Base-by-base conservation (phyloP, 75 land plant genomes). In the Larix kaempferi region DNA sequence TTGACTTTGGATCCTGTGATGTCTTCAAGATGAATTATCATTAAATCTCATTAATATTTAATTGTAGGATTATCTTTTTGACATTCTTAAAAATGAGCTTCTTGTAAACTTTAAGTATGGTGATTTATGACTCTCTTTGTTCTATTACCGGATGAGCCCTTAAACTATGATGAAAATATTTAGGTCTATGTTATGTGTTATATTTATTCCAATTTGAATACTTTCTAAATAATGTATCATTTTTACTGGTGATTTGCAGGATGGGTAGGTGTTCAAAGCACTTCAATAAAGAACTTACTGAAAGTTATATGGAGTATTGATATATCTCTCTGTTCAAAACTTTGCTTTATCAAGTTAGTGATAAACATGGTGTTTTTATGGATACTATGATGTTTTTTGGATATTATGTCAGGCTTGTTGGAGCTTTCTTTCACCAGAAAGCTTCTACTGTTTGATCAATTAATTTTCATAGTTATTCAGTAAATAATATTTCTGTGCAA, bases 211-310 rank as follows among this genome's bases (percentile, higher is more conserved):
- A 21, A 41, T 39, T 69, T 69, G 72, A 69, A 35, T 69, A 69
- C n/a, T 8, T 6, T 69, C 72, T 69, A 69, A 69, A 37, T 33
- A 41, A 69, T 7, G 23, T 21, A 41, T 41, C 12, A 21, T 69
- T 69, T 69, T 44, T 41, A 22, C 72, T 69, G 72, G 52, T 69
- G 72, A 69, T 69, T 22, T 69, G 19, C 72, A 69, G 72, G 72
- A 69, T 69, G 72, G 72, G 72, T 69, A 69, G 72, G 72, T 69
- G 49, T 69, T 69, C 72, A 39, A 33, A 10, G 41, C 52, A 69
- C 4, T 39, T 44, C 10, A 27, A 39, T 67, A 67, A n/a, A 69
- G 52, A 69, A 44, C 65, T 7, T 41, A 21, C 22, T 69, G 72
- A 41, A 69, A 16, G 39, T 17, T 67, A 41, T 37, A 69, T 69